Evolutionary conservation across 306 rosid genomes (phyloP).

Genomic region (Corylus americana): DNA sequence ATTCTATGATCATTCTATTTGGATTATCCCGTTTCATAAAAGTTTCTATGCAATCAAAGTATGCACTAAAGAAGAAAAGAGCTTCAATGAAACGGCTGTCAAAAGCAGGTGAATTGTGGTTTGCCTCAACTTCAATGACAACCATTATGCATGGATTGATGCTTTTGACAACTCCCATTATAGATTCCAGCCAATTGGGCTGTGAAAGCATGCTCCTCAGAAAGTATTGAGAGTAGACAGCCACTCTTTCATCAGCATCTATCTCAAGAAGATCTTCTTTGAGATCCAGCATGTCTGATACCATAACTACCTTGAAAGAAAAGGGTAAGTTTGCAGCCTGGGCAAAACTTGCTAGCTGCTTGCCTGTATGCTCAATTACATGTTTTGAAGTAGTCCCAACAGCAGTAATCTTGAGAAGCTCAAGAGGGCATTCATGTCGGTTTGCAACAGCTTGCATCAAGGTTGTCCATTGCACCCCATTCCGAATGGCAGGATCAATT

Average conservation of each 20-base stretch:
- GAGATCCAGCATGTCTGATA: constrained; percentile 45
- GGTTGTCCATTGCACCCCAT: constrained; percentile 39
- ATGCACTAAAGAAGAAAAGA: constrained; percentile 56
- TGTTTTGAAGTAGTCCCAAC: constrained; percentile 22
- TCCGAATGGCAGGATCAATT: constrained; percentile 33
- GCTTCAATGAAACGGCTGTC: constrained; percentile 62
- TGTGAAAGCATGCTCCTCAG: constrained; percentile 38
- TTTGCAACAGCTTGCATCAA: constrained; percentile 44
- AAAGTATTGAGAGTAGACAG: constrained; percentile 28
- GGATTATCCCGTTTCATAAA: constrained; percentile 45
- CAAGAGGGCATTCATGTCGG: constrained; percentile 18
- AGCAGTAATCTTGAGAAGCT: constrained; percentile 41
- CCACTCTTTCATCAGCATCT: constrained; percentile 48
- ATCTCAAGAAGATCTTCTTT: constrained; percentile 45
- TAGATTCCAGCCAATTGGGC: constrained; percentile 51
- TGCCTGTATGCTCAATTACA: constrained; percentile 26
- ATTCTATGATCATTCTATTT: constrained; percentile 42
- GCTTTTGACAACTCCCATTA: constrained; percentile 49
- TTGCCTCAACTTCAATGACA: constrained; percentile 56
- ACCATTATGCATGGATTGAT: constrained; percentile 50
- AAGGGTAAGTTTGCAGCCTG: constrained; percentile 46
- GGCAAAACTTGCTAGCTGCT: constrained; percentile 40
- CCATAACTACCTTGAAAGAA: constrained; percentile 43
- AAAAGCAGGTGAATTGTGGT: constrained; percentile 58
- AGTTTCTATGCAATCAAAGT: constrained; percentile 53